Evolutionary conservation across 768 basidiomycete species (phyloP).

Genomic region (Hygrocybe punicea): DNA sequence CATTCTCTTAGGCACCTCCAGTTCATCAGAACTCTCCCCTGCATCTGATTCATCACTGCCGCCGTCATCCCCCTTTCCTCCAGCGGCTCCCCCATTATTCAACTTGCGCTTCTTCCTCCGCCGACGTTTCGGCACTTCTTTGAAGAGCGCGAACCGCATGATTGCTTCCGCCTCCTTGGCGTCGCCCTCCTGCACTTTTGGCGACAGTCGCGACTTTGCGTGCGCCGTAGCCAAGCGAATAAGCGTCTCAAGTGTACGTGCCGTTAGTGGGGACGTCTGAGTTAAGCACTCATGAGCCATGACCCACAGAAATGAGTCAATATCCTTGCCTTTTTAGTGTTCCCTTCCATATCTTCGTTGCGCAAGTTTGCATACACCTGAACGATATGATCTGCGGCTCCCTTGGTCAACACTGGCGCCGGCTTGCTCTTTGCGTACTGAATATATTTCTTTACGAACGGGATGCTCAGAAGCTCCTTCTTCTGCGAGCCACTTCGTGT

Average conservation of each 20-base stretch:
- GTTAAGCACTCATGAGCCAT: conserved; percentile 15
- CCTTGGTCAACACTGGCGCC: conserved; percentile 82
- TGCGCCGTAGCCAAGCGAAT: conserved; percentile 98
- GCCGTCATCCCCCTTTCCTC: conserved; percentile 50
- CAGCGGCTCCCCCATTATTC: conserved; percentile 59
- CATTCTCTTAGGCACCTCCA: conserved; percentile 47
- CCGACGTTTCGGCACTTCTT: conserved; percentile 85
- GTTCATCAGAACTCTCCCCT: conserved; percentile 45
- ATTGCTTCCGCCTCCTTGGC: conserved; percentile 91
- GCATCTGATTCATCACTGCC: conserved; percentile 51
- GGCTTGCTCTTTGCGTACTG: conserved; percentile 93
- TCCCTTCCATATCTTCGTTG: conserved; percentile 88
- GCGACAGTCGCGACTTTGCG: conserved; percentile 88
- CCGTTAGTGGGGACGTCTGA: conserved; percentile 95
- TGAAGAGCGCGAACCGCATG: conserved; percentile 95
- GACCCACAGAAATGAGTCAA: background rate
- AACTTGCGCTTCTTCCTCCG: conserved; percentile 85
- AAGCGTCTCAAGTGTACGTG: conserved; percentile 96
- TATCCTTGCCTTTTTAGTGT: conserved; percentile 69
- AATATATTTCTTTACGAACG: conserved; percentile 97
- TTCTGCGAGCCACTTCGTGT: conserved; percentile 55
- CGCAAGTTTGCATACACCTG: conserved; percentile 87
- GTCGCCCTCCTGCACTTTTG: conserved; percentile 80
- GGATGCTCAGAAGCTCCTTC: conserved; percentile 84
- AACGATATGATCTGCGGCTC: conserved; percentile 92